These are phyloP conservation scores for Kuraishia floccosa DNA, from an alignment of 805 yeast species.

Conservation along the genomic window DNA sequence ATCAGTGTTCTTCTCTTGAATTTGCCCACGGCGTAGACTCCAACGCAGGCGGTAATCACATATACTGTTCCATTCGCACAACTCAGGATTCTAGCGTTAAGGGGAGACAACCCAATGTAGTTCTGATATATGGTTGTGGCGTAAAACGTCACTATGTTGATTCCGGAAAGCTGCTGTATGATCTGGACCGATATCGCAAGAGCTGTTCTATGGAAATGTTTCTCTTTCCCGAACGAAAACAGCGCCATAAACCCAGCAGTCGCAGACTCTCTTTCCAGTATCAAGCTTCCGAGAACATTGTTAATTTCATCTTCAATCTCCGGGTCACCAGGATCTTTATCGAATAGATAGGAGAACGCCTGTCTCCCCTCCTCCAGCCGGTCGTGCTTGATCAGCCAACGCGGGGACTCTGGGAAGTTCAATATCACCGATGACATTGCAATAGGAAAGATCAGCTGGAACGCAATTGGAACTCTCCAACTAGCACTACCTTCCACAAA, in stretches of 20 bases:
- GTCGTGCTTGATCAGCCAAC: constrained; percentile 39
- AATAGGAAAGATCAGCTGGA: constrained; percentile 27
- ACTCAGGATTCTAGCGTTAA: constrained; percentile 24
- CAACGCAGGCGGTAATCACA: constrained; percentile 14
- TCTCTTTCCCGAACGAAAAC: not conserved
- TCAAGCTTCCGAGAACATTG: no score
- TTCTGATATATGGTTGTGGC: constrained; percentile 38
- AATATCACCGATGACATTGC: constrained; percentile 11
- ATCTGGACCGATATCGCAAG: not conserved
- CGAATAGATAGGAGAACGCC: not conserved
- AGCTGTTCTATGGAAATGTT: not conserved
- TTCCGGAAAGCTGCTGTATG: constrained; percentile 28
- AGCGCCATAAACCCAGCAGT: not conserved
- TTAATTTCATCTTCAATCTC: not conserved
- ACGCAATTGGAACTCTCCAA: constrained; percentile 35
- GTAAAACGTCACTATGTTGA: constrained; percentile 40
- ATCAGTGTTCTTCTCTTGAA: constrained; percentile 28
- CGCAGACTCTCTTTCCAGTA: not conserved
- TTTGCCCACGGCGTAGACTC: constrained; percentile 32
- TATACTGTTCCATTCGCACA: constrained; percentile 18
- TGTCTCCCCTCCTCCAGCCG: constrained; percentile 24
- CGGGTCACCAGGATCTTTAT: not conserved
- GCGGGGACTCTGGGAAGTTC: constrained; percentile 38
- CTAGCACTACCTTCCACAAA: constrained; percentile 20
- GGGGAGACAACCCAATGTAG: constrained; percentile 25